Conservation (phyloP, 768 basidiomycete genomes). For the Clitopilus hobsonii region DNA sequence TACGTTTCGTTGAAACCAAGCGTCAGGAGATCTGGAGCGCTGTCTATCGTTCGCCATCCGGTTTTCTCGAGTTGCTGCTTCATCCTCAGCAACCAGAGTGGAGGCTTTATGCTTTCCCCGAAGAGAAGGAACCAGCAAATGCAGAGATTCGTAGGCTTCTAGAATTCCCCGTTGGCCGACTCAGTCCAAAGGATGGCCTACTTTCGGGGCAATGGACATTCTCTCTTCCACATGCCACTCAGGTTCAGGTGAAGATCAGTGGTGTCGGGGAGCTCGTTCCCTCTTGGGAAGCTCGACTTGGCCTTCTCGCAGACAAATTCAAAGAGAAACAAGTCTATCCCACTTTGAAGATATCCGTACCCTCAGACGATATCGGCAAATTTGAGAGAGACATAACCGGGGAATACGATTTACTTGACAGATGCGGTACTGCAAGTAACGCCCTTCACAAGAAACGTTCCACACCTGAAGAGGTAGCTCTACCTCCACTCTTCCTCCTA, state of each 20-base stretch:
- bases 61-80: slow-evolving; percentile 70
- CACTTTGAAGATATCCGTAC: slow-evolving; percentile 57
- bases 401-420: slow-evolving; percentile 70
- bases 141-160: slow-evolving; percentile 74
- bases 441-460: slow-evolving; percentile 68
- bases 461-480: slow-evolving; percentile 33
- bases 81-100: slow-evolving; percentile 79
- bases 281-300: slow-evolving; percentile 82
- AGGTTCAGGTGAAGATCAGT: slow-evolving; percentile 56
- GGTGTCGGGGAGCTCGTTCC: slow-evolving; percentile 69
- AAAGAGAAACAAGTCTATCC: slow-evolving; percentile 66
- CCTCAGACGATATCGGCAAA: slow-evolving; percentile 33
- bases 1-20: slow-evolving; percentile 81
- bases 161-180: slow-evolving; percentile 71
- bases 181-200: slow-evolving; percentile 52
- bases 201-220: slow-evolving; percentile 77
- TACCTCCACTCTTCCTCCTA: slow-evolving; percentile 73
- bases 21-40: slow-evolving; percentile 88
- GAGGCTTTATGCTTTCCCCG: slow-evolving; percentile 75
- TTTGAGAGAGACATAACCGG: slow-evolving; percentile 85
- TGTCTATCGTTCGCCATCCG: slow-evolving; percentile 67
- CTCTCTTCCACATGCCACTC: slow-evolving; percentile 58
- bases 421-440: slow-evolving; percentile 85
- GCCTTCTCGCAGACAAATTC: slow-evolving; percentile 61
- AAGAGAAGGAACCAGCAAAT: slow-evolving; percentile 66